These are phyloP conservation scores for Orbilia brochopaga DNA, from an alignment of 2,329 filamentous ascomycete genomes.

Conservation along the genomic window DNA sequence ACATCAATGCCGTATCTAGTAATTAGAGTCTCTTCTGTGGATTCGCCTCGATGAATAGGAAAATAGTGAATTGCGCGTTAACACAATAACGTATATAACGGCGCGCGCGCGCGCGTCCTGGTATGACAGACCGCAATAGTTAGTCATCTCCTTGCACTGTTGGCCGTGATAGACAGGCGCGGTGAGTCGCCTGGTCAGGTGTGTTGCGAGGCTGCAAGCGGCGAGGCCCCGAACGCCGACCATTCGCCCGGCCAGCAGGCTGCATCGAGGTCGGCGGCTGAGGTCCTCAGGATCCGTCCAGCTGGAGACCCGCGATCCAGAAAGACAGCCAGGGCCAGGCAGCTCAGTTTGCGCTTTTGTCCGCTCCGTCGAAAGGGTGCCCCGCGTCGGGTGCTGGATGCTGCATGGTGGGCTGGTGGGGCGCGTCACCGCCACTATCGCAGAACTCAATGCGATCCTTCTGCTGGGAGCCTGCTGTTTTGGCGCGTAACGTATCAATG, in stretches of 20 bases:
- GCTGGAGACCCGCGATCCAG: no score
- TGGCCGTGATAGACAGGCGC: no score
- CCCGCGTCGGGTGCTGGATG: no score
- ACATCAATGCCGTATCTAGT: no score
- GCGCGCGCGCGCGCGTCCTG: no score
- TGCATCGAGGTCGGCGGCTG: background rate
- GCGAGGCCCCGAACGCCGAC: background rate
- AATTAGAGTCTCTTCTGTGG: no score
- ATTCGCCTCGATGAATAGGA: no score
- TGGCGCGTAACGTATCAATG: background rate
- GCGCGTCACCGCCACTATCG: background rate
- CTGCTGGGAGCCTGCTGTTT: background rate
- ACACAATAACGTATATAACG: no score
- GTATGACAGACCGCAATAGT: no score
- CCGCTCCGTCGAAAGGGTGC: background rate
- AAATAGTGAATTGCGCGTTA: no score
- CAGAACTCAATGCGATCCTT: background rate
- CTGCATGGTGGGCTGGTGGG: background rate
- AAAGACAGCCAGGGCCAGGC: background rate
- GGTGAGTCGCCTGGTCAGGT: background rate
- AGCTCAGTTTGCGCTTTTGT: background rate
- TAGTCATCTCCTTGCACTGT: no score
- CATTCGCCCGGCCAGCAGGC: no score
- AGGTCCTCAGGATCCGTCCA: background rate
- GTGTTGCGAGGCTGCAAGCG: background rate